phyloP scores from a whole-genome alignment of 495 filamentous ascomycete genomes.

The Articulospora tetracladia region DNA sequence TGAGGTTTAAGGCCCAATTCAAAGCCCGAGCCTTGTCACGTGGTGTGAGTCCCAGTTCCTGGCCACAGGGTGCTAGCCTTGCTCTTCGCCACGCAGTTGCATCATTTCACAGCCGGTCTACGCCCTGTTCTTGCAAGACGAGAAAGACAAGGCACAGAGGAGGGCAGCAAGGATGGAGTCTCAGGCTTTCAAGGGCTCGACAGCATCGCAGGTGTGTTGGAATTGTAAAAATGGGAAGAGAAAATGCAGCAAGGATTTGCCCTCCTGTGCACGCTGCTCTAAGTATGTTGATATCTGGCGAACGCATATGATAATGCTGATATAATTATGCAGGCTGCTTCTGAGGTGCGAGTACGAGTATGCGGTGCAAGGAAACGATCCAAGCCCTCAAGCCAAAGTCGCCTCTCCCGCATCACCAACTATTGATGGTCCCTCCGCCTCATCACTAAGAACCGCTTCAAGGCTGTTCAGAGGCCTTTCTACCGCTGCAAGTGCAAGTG shows the following conservation, averaged over 20 bases:
- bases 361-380: neutral
- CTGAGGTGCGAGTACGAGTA: constrained; percentile 18
- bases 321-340: neutral
- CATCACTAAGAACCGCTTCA: constrained; percentile 3
- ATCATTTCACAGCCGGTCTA: too few species aligned
- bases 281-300: constrained; percentile 20
- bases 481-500: neutral
- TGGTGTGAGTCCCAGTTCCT: too few species aligned
- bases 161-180: too few species aligned
- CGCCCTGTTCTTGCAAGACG: too few species aligned
- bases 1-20: too few species aligned
- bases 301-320: neutral
- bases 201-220: constrained; percentile 24
- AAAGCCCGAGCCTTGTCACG: too few species aligned
- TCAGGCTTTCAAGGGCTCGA: neutral
- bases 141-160: too few species aligned
- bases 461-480: constrained; percentile 2
- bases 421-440: neutral
- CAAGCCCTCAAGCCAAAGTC: neutral
- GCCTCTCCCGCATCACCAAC: neutral
- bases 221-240: constrained; percentile 34
- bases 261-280: constrained; percentile 33
- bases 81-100: too few species aligned
- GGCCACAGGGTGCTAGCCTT: too few species aligned
- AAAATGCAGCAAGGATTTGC: constrained; percentile 34